Evolutionary conservation across 2,329 filamentous ascomycete genomes (phyloP).

Genomic region (Xylariaceae sp.): DNA sequence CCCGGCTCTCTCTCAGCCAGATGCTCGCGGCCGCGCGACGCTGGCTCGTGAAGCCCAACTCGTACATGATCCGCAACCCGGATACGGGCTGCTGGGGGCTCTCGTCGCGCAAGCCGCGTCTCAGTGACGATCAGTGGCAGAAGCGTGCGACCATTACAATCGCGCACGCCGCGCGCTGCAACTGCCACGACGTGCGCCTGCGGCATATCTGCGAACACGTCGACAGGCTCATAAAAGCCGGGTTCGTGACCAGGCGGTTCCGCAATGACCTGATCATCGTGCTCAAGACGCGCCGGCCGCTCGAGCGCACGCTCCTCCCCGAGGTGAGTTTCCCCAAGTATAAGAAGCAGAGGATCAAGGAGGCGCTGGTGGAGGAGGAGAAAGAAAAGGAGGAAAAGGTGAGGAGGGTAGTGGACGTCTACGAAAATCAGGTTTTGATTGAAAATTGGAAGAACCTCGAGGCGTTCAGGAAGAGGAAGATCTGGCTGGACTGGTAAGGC

Average conservation of each 20-base stretch:
- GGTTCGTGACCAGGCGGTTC: constrained; percentile 6
- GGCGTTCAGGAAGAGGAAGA: constrained; percentile 15
- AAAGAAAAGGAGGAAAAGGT: background rate
- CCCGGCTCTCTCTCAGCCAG: background rate
- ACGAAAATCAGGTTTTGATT: constrained; percentile 12
- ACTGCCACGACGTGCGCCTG: constrained; percentile 17
- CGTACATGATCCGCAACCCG: constrained; percentile 15
- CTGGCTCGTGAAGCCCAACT: constrained; percentile 7
- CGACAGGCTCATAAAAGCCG: background rate
- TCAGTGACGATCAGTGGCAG: constrained; percentile 6
- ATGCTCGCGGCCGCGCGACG: constrained; percentile 11
- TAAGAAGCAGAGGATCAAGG: constrained; percentile 1
- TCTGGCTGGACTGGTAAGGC: constrained; percentile 23
- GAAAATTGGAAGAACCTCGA: constrained; percentile 20
- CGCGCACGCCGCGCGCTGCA: constrained; percentile 12
- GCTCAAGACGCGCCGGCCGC: constrained; percentile 13
- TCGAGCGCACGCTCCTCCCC: constrained; percentile 7
- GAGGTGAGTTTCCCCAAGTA: constrained; percentile 4
- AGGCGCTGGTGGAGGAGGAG: constrained; percentile 2
- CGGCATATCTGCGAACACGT: constrained; percentile 14
- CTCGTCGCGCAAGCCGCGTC: background rate
- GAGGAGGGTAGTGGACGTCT: constrained; percentile 10
- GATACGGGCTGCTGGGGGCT: constrained; percentile 18
- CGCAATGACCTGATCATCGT: constrained; percentile 19
- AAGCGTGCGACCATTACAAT: constrained; percentile 16